These are phyloP conservation scores for Vaucheria bursata DNA, from an alignment of 352 stramenopile genomes.

Conservation along the genomic window DNA sequence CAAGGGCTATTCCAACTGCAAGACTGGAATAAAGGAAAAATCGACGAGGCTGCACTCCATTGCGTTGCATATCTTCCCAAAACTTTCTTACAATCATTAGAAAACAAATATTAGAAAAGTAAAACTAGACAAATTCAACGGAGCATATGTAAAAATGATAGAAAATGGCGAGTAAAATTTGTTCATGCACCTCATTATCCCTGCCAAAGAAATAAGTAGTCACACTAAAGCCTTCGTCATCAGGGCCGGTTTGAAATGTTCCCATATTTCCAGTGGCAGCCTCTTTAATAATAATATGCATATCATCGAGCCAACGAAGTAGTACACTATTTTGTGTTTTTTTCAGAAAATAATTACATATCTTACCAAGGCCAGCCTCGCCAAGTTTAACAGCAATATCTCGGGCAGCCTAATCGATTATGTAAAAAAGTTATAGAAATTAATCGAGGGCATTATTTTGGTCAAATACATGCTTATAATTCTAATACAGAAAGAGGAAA, in stretches of 20 bases:
- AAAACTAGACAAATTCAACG: too few relatives aligned
- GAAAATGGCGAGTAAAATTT: too few relatives aligned
- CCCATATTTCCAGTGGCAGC: not conserved
- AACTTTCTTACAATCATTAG: constrained; percentile 14
- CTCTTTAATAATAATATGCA: not conserved
- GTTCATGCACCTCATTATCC: constrained; percentile 31
- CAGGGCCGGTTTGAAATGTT: not conserved
- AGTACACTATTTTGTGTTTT: too few relatives aligned
- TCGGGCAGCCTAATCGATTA: not conserved
- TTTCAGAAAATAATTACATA: not conserved
- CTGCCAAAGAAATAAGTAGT: constrained; percentile 33
- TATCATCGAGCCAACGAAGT: too few relatives aligned
- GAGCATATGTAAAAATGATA: too few relatives aligned
- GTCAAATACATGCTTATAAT: too few relatives aligned
- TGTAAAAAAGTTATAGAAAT: too few relatives aligned
- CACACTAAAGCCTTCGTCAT: constrained; percentile 8
- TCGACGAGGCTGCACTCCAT: constrained; percentile 20
- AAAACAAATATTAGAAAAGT: too few relatives aligned
- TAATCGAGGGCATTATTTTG: too few relatives aligned
- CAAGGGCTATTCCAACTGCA: constrained; percentile 23
- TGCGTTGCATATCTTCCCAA: constrained; percentile 43
- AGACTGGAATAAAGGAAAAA: constrained; percentile 35
- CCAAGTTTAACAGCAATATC: constrained; percentile 2
- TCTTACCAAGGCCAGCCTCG: not conserved
- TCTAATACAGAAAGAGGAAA: too few relatives aligned